phyloP scores from a whole-genome alignment of 371 early-diverging fungal genomes.

The Funneliformis caledonium region DNA sequence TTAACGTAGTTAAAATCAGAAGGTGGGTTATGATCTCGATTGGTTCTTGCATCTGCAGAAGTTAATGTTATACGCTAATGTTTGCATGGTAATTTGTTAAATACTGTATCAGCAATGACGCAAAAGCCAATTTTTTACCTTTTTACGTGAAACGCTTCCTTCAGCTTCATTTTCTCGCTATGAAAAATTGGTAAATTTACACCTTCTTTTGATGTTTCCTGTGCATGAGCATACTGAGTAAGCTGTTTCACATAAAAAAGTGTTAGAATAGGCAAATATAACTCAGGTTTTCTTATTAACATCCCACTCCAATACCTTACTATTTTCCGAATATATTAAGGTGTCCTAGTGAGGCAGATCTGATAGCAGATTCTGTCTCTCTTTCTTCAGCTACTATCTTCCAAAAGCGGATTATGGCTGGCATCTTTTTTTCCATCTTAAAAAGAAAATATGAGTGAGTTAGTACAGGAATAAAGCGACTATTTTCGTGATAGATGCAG shows the following conservation, averaged over 20 bases:
- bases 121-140: no score
- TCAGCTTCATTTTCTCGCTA: conserved; percentile 12
- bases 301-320: conserved; percentile 27
- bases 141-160: conserved; percentile 10
- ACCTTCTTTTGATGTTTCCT: conserved; percentile 26
- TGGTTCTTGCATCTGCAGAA: no score
- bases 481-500: no score
- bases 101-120: no score
- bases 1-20: no score
- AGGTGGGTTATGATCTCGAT: no score
- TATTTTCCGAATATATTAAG: conserved; percentile 34
- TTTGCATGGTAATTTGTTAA: no score
- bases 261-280: conserved; percentile 25
- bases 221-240: conserved; percentile 22
- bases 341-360: conserved; percentile 32
- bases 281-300: conserved; percentile 28
- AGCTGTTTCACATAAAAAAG: conserved; percentile 37
- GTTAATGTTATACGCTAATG: no score
- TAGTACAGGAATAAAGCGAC: conserved; percentile 16
- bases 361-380: conserved; percentile 26
- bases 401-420: conserved; percentile 32
- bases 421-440: conserved; percentile 40
- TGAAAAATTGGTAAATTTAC: not conserved
- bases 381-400: not conserved
- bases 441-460: conserved; percentile 8